Conservation (phyloP, 352 stramenopile genomes). For the Globisporangium canariense region DNA sequence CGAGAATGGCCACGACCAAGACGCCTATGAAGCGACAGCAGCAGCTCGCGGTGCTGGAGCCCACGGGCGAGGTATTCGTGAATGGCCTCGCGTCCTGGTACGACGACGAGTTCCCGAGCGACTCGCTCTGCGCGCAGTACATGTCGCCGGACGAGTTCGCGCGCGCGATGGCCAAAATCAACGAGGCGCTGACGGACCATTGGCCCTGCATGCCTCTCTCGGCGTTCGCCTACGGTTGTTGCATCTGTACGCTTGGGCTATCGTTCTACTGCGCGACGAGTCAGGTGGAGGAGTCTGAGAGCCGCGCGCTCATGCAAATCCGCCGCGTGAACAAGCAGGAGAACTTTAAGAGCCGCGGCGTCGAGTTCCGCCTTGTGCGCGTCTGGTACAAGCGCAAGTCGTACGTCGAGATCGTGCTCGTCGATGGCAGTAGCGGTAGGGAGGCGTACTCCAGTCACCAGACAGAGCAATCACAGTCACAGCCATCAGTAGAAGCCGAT, state of each 20-base stretch:
- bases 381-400: conserved; percentile 69
- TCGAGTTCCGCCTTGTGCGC: conserved; percentile 66
- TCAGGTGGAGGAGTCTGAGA: conserved; percentile 74
- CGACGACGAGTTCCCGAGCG: conserved; percentile 67
- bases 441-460: background rate
- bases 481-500: background rate
- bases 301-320: conserved; percentile 60
- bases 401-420: conserved; percentile 52
- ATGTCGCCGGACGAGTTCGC: conserved; percentile 70
- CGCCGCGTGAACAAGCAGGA: conserved; percentile 64
- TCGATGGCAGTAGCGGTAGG: background rate
- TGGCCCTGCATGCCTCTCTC: conserved; percentile 84
- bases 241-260: conserved; percentile 73
- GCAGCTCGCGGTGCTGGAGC: conserved; percentile 47
- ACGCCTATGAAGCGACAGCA: conserved; percentile 19
- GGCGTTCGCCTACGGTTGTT: conserved; percentile 79
- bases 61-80: conserved; percentile 72
- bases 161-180: conserved; percentile 62
- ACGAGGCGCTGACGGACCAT: conserved; percentile 78
- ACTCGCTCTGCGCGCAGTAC: conserved; percentile 30
- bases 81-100: conserved; percentile 77
- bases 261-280: conserved; percentile 78
- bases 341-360: conserved; percentile 48
- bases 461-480: background rate
- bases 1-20: conserved; percentile 3